Percentiles rank a stretch among this genome's conserved stretches.
Conservation (phyloP, 1,139 yeast genomes). For the Debaryomyces singareniensis region DNA sequence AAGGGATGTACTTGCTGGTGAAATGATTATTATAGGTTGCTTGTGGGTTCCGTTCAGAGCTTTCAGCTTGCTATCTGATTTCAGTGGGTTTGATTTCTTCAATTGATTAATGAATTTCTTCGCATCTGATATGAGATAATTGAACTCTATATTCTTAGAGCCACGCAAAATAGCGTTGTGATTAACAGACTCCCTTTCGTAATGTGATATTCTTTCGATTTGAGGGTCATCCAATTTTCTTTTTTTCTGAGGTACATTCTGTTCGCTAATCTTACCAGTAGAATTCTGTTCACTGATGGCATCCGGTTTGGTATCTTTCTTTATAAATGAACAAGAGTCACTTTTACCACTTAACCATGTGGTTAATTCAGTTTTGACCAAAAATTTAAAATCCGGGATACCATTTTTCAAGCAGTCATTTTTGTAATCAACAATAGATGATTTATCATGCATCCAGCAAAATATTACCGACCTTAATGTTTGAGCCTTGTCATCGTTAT, state of each 20-base stretch:
- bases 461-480: constrained; percentile 63
- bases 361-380: constrained; percentile 79
- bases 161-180: constrained; percentile 83
- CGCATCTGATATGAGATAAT: constrained; percentile 69
- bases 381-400: constrained; percentile 69
- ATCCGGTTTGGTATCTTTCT: constrained; percentile 12
- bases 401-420: constrained; percentile 61
- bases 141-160: constrained; percentile 64
- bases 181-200: constrained; percentile 66
- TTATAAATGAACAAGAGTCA: constrained; percentile 48
- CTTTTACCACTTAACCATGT: constrained; percentile 74
- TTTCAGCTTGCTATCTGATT: constrained; percentile 2
- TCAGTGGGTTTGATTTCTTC: constrained; percentile 32
- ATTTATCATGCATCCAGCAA: constrained; percentile 74
- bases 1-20: constrained; percentile 92
- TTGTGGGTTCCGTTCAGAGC: constrained; percentile 25
- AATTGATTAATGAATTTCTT: constrained; percentile 51
- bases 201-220: constrained; percentile 44
- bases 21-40: constrained; percentile 87
- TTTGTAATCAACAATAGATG: constrained; percentile 78
- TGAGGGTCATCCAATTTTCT: constrained; percentile 47
- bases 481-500: constrained; percentile 44
- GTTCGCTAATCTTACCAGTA: constrained; percentile 5
- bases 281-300: constrained; percentile 5
- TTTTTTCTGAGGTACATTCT: constrained; percentile 14